Evolutionary conservation across 106 monocot genomes (phyloP).

Genomic region (Platanthera zijinensis): DNA sequence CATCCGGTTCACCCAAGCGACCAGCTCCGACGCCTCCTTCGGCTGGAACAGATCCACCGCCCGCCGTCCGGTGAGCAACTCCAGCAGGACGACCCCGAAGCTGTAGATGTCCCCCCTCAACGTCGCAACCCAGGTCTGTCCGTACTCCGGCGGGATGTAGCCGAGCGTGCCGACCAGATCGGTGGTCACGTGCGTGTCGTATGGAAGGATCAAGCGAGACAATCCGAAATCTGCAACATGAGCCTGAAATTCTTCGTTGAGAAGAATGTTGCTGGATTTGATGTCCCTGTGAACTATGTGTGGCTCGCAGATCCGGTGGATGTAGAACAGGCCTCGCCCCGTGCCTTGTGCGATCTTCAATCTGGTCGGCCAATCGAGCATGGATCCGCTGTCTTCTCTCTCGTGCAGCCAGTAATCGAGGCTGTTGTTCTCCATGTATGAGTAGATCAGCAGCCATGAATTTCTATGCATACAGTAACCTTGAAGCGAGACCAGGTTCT

Average conservation of each 20-base stretch:
- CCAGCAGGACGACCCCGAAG: conserved; percentile 85
- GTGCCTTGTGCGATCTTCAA: conserved; percentile 18
- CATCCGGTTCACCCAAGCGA: conserved; percentile 82
- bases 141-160: conserved; percentile 91
- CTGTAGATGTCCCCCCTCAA: conserved; percentile 88
- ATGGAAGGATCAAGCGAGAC: conserved; percentile 79
- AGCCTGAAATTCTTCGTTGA: conserved; percentile 63
- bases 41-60: conserved; percentile 70
- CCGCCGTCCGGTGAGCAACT: conserved; percentile 66
- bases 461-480: conserved; percentile 10
- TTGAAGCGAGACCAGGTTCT: conserved; percentile 10
- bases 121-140: conserved; percentile 66
- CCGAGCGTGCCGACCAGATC: conserved; percentile 84
- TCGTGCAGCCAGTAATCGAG: conserved; percentile 14
- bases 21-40: conserved; percentile 66
- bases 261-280: conserved; percentile 93
- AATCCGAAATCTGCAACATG: conserved; percentile 88
- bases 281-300: conserved; percentile 94
- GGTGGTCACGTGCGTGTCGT: conserved; percentile 84
- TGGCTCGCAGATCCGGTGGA: conserved; percentile 85
- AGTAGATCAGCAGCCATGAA: conserved; percentile 8
- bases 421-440: conserved; percentile 15
- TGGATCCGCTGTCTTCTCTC: neutral
- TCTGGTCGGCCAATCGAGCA: conserved; percentile 10
- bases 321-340: conserved; percentile 67